Conservation (phyloP, 257 asterid species). For the Nicotiana noctiflora region DNA sequence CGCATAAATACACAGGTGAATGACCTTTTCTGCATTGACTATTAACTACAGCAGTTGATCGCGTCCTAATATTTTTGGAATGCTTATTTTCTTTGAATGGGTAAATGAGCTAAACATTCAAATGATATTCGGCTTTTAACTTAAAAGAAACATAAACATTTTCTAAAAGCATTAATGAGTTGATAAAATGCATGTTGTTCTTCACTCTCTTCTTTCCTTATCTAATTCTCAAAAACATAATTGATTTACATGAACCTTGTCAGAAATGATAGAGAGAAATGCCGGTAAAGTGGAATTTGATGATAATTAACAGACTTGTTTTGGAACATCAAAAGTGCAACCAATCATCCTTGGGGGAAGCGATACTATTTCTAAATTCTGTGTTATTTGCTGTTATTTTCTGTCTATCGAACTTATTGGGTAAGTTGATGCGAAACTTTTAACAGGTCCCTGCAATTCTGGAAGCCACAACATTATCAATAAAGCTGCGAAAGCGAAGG, state of each 20-base stretch:
- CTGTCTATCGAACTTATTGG: neutral
- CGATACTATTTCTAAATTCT: neutral
- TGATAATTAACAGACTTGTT: neutral
- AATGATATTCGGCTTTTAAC: neutral
- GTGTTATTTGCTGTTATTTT: neutral
- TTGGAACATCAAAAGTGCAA: neutral
- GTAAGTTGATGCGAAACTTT: neutral
- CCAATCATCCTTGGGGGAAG: neutral
- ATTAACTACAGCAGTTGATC: neutral
- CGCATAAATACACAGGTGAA: conserved; percentile 80
- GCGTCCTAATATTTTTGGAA: neutral
- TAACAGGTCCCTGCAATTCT: conserved; percentile 72
- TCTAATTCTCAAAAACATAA: neutral
- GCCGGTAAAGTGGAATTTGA: neutral
- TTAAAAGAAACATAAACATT: neutral
- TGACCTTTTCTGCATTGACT: neutral
- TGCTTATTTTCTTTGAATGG: neutral
- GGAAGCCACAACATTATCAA: conserved; percentile 78
- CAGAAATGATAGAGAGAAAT: neutral
- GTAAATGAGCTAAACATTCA: neutral
- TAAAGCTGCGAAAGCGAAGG: conserved; percentile 73
- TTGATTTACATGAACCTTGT: neutral
- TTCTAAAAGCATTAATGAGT: neutral
- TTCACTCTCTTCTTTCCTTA: neutral
- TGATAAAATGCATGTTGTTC: neutral